Base-by-base conservation (phyloP, 1,284 basidiomycete genomes). In the Cryptococcus sp. region DNA sequence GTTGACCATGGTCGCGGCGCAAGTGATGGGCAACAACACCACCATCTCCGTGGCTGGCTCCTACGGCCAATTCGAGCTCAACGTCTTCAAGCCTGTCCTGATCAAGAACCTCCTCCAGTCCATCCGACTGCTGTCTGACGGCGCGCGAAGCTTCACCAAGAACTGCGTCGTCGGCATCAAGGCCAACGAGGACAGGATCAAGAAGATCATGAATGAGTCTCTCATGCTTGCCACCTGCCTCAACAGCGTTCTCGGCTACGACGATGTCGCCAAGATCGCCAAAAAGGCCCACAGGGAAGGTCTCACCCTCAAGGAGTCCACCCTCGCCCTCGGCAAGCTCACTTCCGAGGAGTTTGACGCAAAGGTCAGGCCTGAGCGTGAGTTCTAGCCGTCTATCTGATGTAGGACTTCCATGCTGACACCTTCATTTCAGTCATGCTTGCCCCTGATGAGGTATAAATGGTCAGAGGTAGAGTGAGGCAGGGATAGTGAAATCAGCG, bases 241-340 rank as follows among this genome's bases (percentile, higher is more conserved):
- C 49, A 77, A 77, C 73, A 59, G 62, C 22, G 59, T 56, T 15
- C 61, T 73, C 47, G 72, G 72, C 54, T 74, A 74, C 56, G 72
- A 74, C 57, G 92, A 96, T 80, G 95, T 98, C 47, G 96, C 96
- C 53, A 94, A 92, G 80, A 93, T 91, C 68, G 96, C 96, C 44
- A 99, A 99, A 86, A 99, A 99, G 81, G 96, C 96, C 16, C 96
- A 99, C 84, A 93, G 90, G 80, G 93, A 99, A 80, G 96, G 94
- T 23, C 91, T 88, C 50, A 99, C 95, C 51, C 78, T 99, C 75
- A 96, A 96, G 83, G 90, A 94, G 81, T 92, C 95, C 45, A 93
- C 93, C 7, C 88, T 98, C 39, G 80, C 87, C 27, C 85, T 97
- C 44, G 91, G 91, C 60, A 87, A 91, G 78, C 79, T 99, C 71